Conservation (phyloP, 2,329 filamentous ascomycete genomes). For the Sphaerulina vaccinii region DNA sequence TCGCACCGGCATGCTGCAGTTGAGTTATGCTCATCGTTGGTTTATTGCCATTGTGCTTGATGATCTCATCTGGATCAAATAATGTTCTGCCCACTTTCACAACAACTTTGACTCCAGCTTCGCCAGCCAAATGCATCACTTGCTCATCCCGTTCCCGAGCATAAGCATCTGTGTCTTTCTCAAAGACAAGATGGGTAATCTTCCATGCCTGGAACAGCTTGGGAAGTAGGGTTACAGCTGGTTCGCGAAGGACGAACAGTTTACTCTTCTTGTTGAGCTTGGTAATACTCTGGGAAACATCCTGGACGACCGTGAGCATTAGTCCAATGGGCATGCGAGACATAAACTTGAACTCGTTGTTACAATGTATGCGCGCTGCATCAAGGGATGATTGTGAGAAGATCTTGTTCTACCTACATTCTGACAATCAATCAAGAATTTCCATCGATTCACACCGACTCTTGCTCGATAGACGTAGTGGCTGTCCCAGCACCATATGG, state of each 20-base stretch:
- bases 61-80: constrained; percentile 70
- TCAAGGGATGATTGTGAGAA: neutral
- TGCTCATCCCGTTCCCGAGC: constrained; percentile 62
- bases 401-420: constrained; percentile 33
- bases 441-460: constrained; percentile 71
- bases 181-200: constrained; percentile 74
- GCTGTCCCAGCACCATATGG: constrained; percentile 68
- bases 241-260: constrained; percentile 70
- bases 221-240: constrained; percentile 67
- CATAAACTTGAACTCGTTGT: neutral
- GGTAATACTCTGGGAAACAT: constrained; percentile 65
- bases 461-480: constrained; percentile 74
- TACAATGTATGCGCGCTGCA: neutral
- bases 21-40: constrained; percentile 74
- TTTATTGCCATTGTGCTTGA: constrained; percentile 63
- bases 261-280: constrained; percentile 69
- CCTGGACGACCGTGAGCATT: constrained; percentile 33
- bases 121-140: constrained; percentile 59
- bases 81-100: constrained; percentile 64
- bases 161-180: constrained; percentile 76
- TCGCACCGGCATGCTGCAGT: constrained; percentile 60
- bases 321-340: neutral
- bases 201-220: constrained; percentile 73
- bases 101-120: constrained; percentile 68
- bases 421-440: constrained; percentile 74